phyloP scores from a whole-genome alignment of 2,329 filamentous ascomycete genomes.

The Trichoderma brevicompactum region DNA sequence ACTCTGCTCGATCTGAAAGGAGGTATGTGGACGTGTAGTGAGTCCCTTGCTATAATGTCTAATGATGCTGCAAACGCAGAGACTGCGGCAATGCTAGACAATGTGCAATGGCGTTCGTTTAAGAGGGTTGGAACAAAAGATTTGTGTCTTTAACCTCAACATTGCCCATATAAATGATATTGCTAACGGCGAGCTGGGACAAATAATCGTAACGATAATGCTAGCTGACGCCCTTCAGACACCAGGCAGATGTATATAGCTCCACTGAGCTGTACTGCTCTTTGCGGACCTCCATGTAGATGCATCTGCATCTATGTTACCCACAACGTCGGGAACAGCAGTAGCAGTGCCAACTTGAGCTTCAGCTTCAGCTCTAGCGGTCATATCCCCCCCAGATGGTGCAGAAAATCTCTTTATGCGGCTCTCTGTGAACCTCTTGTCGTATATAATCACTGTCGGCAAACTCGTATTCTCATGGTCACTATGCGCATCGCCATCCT shows the following conservation, averaged over 20 bases:
- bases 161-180: not conserved
- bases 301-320: slow-evolving; percentile 22
- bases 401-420: slow-evolving; percentile 38
- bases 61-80: not conserved
- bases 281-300: slow-evolving; percentile 28
- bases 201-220: not conserved
- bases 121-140: not conserved
- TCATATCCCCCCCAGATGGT: slow-evolving; percentile 32
- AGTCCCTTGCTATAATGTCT: not conserved
- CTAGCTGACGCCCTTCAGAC: slow-evolving; percentile 34
- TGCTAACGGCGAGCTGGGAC: not conserved
- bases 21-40: not conserved
- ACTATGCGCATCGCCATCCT: not conserved
- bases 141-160: not conserved
- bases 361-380: not conserved
- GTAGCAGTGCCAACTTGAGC: slow-evolving; percentile 16
- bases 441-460: slow-evolving; percentile 46
- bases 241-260: slow-evolving; percentile 44
- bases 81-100: not conserved
- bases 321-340: slow-evolving; percentile 27
- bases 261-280: slow-evolving; percentile 42
- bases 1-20: not conserved
- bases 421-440: slow-evolving; percentile 43
- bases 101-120: not conserved
- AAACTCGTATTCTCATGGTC: slow-evolving; percentile 19